A percentile compares a stretch with the other conserved stretches of the same genome.
Conservation (phyloP, 2,329 filamentous ascomycete genomes). For the Mariannaea elegans region DNA sequence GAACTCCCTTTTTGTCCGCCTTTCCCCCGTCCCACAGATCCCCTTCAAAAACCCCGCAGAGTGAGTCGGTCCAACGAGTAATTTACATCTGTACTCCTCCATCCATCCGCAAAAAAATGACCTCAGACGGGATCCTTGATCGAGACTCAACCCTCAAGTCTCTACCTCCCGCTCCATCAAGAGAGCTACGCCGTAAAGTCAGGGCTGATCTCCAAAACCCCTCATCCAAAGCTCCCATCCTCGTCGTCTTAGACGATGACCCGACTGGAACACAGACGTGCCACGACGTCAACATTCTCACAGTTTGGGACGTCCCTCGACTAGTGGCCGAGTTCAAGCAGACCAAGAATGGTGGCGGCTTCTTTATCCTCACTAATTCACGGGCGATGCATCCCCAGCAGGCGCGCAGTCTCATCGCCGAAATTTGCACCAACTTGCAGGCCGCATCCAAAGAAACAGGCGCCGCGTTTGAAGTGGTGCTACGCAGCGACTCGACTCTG, state of each 20-base stretch:
- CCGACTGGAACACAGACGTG: slow-evolving; percentile 71
- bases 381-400: slow-evolving; percentile 60
- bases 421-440: slow-evolving; percentile 61
- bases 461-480: slow-evolving; percentile 61
- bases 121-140: slow-evolving; percentile 4
- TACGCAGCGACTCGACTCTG: slow-evolving; percentile 65
- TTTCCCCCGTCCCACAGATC: too few species aligned
- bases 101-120: slow-evolving; percentile 6
- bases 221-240: slow-evolving; percentile 37
- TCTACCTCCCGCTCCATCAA: slow-evolving; percentile 21
- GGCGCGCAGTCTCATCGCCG: slow-evolving; percentile 56
- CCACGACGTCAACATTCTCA: slow-evolving; percentile 64
- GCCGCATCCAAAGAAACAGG: slow-evolving; percentile 50
- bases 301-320: slow-evolving; percentile 58
- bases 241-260: slow-evolving; percentile 62
- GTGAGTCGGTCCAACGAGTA: too few species aligned
- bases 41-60: too few species aligned
- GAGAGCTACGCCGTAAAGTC: slow-evolving; percentile 19
- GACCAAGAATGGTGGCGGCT: slow-evolving; percentile 51
- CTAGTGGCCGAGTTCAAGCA: slow-evolving; percentile 55
- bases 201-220: slow-evolving; percentile 20
- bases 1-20: too few species aligned
- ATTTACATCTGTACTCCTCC: not conserved
- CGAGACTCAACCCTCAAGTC: slow-evolving; percentile 17
- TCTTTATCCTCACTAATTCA: slow-evolving; percentile 70